phyloP scores from a whole-genome alignment of 1,139 yeast genomes.

The Protomyces inundatus region DNA sequence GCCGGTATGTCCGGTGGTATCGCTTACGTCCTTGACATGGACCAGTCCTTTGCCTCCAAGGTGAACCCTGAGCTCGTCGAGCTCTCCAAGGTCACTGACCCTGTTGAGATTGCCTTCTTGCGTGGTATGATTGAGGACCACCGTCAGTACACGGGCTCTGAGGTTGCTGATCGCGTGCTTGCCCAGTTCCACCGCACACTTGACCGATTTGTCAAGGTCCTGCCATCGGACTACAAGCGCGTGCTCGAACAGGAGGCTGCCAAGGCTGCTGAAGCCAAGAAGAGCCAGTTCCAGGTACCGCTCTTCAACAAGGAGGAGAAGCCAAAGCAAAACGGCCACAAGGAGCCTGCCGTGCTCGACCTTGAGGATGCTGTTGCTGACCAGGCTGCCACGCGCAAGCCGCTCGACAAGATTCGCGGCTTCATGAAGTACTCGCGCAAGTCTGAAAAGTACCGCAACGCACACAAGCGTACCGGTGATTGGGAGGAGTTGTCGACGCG shows the following conservation, averaged over 20 bases:
- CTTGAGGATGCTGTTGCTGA: conserved; percentile 83
- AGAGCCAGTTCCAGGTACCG: conserved; percentile 36
- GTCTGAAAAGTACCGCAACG: conserved; percentile 76
- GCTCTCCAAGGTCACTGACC: conserved; percentile 68
- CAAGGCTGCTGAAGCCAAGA: conserved; percentile 61
- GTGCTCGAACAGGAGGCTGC: conserved; percentile 75
- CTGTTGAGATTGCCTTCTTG: conserved; percentile 88
- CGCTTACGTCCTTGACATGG: conserved; percentile 92
- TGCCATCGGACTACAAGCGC: conserved; percentile 85
- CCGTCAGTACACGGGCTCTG: conserved; percentile 89
- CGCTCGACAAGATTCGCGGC: conserved; percentile 72
- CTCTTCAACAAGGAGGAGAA: conserved; percentile 30
- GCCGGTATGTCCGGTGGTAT: conserved; percentile 99
- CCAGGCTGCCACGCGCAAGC: conserved; percentile 57
- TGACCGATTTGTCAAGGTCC: conserved; percentile 86
- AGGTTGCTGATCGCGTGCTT: conserved; percentile 77
- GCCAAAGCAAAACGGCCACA: conserved; percentile 60
- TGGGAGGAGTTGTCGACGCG: conserved; percentile 89
- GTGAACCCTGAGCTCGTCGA: conserved; percentile 82
- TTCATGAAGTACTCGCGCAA: conserved; percentile 91
- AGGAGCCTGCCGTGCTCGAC: conserved; percentile 84
- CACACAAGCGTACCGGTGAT: conserved; percentile 72
- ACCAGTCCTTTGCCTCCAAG: conserved; percentile 78
- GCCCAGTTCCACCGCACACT: conserved; percentile 80
- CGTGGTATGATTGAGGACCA: conserved; percentile 93